Evolutionary conservation across 176 grass and related monocot genomes (phyloP).

Genomic region (Oryza longistaminata): DNA sequence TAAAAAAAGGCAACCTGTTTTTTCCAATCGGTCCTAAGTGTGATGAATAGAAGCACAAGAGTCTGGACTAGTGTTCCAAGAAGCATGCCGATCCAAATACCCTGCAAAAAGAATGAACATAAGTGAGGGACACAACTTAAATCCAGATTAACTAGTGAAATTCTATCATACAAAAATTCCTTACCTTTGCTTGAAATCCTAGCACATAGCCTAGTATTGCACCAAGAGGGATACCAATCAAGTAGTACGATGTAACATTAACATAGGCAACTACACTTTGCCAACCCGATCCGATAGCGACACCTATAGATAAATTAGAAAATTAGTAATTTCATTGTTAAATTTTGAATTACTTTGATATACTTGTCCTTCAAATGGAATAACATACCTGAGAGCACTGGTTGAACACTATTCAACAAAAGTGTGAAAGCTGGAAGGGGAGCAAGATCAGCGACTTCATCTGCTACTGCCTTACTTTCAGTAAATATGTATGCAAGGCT

Average conservation of each 20-base stretch:
- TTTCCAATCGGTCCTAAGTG: slow-evolving; percentile 57
- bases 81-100: slow-evolving; percentile 95
- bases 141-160: background rate
- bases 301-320: slow-evolving; percentile 46
- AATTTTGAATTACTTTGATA: no score
- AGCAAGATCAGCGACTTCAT: no score
- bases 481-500: no score
- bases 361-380: no score
- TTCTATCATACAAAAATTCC: background rate
- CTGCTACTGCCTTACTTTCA: no score
- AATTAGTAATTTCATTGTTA: background rate
- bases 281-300: slow-evolving; percentile 78
- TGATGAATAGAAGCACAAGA: slow-evolving; percentile 65
- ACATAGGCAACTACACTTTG: slow-evolving; percentile 77
- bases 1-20: slow-evolving; percentile 53
- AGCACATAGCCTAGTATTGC: slow-evolving; percentile 61
- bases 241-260: slow-evolving; percentile 80
- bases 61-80: slow-evolving; percentile 73
- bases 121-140: background rate
- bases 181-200: slow-evolving; percentile 64
- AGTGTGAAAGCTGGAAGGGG: no score
- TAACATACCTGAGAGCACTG: no score
- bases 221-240: slow-evolving; percentile 81
- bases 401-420: no score
- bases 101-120: slow-evolving; percentile 41